Evolutionary conservation across 495 filamentous ascomycete genomes (phyloP), one percentile per base, ranked within the genome.

Genomic region (Penicillium pancosmium): DNA sequence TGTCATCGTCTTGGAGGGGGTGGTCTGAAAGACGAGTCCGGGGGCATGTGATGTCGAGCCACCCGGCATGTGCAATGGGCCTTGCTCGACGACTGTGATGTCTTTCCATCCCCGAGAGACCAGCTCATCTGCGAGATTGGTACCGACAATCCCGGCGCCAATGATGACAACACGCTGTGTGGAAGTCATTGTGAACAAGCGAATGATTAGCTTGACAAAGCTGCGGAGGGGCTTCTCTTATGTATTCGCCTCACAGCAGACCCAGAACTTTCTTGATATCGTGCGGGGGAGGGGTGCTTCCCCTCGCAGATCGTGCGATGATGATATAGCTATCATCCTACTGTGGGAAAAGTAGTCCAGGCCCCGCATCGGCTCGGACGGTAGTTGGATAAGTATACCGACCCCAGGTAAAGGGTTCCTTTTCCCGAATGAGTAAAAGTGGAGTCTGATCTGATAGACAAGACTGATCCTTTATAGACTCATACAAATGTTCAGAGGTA

Each of bases 51-150:
- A 82, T 0, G 80, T 82, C 21, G 80, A 83, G 40, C 80, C 80
- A 16, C 80, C 80, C 3, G 80, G 80, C 72, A 83, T 72, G 50
- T 73, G 54, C 34, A 83, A 56, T 21, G 80, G 80, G 10, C 80
- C 80, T 55, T 83, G 80, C 59, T 83, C 80, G 58, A 83, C 68
- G 59, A 83, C 77, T n/a, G 79, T 81, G 67, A 83, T 79, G 60
- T 80, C 62, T 13, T 52, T 72, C 75, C 79, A 81, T 69, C 79
- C 80, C 16, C 76, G 76, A 18, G 71, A 70, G 58, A 80, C 71
- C 50, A 83, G 70, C 70, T 83, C 80, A 58, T 83, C 80, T 36
- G 79, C 80, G 25, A 83, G 54, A 54, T 83, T 83, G 49, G 76
- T 73, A 47, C 80, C 80, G 21, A 83, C 80, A 52, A 83, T 83